Conservation (phyloP, 352 stramenopile genomes). For the Phytophthora litchii region DNA sequence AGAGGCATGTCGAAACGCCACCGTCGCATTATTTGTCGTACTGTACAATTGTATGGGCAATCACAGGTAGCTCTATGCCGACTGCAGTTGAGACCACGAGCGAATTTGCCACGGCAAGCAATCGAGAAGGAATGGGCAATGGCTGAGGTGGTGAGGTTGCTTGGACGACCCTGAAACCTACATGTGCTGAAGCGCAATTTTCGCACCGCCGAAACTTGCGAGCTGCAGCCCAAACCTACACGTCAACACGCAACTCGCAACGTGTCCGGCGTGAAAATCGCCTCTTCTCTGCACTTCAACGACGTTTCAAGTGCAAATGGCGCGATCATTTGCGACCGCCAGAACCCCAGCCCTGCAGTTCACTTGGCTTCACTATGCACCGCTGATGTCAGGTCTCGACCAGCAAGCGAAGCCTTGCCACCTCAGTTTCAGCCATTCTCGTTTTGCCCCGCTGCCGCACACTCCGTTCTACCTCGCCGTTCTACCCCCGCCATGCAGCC, state of each 20-base stretch:
- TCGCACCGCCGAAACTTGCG: conserved; percentile 14
- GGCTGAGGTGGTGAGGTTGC: neutral
- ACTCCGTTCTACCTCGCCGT: conserved; percentile 11
- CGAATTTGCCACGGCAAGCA: neutral
- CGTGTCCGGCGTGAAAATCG: conserved; percentile 20
- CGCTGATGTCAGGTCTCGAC: conserved; percentile 5
- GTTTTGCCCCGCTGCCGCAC: conserved; percentile 31
- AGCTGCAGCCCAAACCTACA: conserved; percentile 14
- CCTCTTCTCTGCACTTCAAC: conserved; percentile 17
- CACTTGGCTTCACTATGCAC: conserved; percentile 25
- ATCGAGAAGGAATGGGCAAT: conserved; percentile 1
- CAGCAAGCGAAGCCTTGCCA: conserved; percentile 19
- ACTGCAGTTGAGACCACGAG: conserved; percentile 1
- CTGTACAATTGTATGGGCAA: conserved; percentile 6
- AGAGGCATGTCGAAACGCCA: conserved; percentile 17
- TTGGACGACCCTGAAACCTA: neutral
- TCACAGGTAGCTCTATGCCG: neutral
- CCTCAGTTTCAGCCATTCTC: conserved; percentile 28
- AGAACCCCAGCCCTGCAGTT: conserved; percentile 14
- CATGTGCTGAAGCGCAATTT: conserved; percentile 12
- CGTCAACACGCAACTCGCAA: conserved; percentile 30
- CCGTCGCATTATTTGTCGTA: neutral
- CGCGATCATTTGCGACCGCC: conserved; percentile 6
- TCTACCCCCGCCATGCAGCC: conserved; percentile 16
- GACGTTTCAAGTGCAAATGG: conserved; percentile 23